phyloP scores from a whole-genome alignment of 2,329 filamentous ascomycete genomes.

The Pseudogymnoascus sp. region DNA sequence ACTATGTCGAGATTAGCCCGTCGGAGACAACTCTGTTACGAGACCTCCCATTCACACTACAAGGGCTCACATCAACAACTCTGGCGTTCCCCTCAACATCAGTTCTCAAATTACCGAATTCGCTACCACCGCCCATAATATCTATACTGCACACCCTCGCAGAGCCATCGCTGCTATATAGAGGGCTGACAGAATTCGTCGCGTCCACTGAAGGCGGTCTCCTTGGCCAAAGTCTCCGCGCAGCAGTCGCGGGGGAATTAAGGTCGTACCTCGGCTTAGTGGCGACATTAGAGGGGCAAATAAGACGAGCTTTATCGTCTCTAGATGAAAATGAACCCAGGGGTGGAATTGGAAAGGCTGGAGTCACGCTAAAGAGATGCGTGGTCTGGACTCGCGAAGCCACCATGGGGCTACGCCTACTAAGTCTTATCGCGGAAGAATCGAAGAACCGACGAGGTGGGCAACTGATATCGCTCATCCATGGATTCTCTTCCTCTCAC shows the following conservation, averaged over 20 bases:
- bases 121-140: conserved; percentile 73
- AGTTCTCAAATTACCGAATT: conserved; percentile 65
- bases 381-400: conserved; percentile 97
- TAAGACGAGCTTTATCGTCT: conserved; percentile 68
- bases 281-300: conserved; percentile 86
- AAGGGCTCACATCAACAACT: conserved; percentile 82
- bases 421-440: conserved; percentile 91
- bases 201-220: conserved; percentile 73
- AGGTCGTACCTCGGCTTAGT: conserved; percentile 85
- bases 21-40: conserved; percentile 59
- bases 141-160: conserved; percentile 83
- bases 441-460: conserved; percentile 79
- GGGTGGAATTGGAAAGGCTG: conserved; percentile 69
- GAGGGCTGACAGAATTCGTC: conserved; percentile 70
- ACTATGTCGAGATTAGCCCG: conserved; percentile 49
- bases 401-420: conserved; percentile 85
- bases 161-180: conserved; percentile 89
- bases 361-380: conserved; percentile 89
- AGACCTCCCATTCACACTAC: conserved; percentile 85
- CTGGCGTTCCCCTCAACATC: conserved; percentile 64
- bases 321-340: conserved; percentile 61
- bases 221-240: conserved; percentile 84
- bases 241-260: conserved; percentile 76
- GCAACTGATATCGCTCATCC: conserved; percentile 86
- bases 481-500: conserved; percentile 85